Base-by-base conservation (phyloP, 352 stramenopile genomes). In the Saprolegnia parasitica region DNA sequence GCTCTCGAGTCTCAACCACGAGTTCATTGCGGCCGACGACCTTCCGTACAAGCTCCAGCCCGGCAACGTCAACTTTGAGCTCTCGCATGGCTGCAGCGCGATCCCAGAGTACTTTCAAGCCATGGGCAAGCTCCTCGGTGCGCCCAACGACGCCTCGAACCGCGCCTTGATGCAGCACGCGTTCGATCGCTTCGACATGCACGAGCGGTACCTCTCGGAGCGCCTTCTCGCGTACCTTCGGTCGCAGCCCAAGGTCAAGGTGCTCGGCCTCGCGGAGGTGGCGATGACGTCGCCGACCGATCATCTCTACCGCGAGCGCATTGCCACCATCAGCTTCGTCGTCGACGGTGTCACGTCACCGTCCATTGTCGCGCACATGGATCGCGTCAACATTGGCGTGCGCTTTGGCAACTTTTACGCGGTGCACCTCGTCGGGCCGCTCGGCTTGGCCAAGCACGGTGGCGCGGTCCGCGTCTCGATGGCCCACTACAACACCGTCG, bases 401-500 rank as follows among this genome's bases (percentile, higher is more conserved):
- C 63, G 63, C 1, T 49, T 42, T 49, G 63, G 63, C 23, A 23
- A 70, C 37, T 70, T 63, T 63, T 70, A 70, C 40, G 63, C 63
- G 4, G 54, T 70, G 1, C 50, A 63, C 18, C 37, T 70, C 11
- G 47, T 63, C n/a, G 54, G 47, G 15, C 18, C 47, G 63, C 54
- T 70, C 21, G 63, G n/a, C 21, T 13, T 70, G 16, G 42, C 29
- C 21, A 42, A 29, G 23, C 50, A 67, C 39, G 66, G 60, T 21
- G 66, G 66, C 35, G 66, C 56, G 4, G 54, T 67, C 18, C 56
- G 66, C n/a, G 60, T 72, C 16, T 72, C 66, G 40, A 49, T 72
- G 56, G 66, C 66, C 21, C 66, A 72, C 24, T 72, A 72, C 60
- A 72, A 72, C 39, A 68, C 55, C 8, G 29, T 54, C 13, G 56